Percentiles rank a stretch among this genome's conserved stretches.
Evolutionary conservation across 192 early-diverging fungal species (phyloP).

Genomic region (Linnemannia elongata): DNA sequence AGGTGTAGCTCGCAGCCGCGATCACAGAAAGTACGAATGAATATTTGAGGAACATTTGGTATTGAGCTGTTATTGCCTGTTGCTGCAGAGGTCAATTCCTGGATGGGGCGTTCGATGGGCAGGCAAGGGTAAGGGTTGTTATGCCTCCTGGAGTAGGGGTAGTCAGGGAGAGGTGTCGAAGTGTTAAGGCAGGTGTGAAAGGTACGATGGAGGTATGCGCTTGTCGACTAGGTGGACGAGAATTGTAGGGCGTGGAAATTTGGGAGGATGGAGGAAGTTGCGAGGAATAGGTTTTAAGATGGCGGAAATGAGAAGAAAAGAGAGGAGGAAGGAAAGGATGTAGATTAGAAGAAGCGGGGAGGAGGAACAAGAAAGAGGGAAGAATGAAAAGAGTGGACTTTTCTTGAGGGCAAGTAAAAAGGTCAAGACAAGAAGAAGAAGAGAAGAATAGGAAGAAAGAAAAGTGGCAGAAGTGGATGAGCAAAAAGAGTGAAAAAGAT

Average conservation of each 20-base stretch:
- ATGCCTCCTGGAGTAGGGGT: background rate
- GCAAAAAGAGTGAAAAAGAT: background rate
- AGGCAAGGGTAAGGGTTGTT: background rate
- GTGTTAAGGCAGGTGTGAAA: background rate
- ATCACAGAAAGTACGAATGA: background rate
- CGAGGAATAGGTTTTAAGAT: background rate
- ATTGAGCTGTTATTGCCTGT: too few relatives aligned
- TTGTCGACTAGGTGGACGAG: too few relatives aligned
- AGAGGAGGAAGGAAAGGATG: background rate
- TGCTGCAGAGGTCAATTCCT: background rate
- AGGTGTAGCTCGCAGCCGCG: constrained; percentile 11
- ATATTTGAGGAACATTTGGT: constrained; percentile 16
- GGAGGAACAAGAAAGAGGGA: too few relatives aligned
- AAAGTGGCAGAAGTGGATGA: background rate
- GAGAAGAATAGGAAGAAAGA: background rate
- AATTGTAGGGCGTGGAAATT: background rate
- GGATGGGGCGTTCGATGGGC: background rate
- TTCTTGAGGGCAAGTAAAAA: background rate
- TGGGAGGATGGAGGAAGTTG: background rate
- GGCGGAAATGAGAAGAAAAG: background rate
- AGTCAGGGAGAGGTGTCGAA: background rate
- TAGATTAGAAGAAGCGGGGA: too few relatives aligned
- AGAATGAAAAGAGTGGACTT: too few relatives aligned
- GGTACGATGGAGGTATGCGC: too few relatives aligned
- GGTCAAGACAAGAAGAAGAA: background rate